Percentiles rank a stretch among this genome's conserved stretches.
phyloP scores from a whole-genome alignment of 2,329 filamentous ascomycete species.

The Hymenotorrendiella dingleyae region DNA sequence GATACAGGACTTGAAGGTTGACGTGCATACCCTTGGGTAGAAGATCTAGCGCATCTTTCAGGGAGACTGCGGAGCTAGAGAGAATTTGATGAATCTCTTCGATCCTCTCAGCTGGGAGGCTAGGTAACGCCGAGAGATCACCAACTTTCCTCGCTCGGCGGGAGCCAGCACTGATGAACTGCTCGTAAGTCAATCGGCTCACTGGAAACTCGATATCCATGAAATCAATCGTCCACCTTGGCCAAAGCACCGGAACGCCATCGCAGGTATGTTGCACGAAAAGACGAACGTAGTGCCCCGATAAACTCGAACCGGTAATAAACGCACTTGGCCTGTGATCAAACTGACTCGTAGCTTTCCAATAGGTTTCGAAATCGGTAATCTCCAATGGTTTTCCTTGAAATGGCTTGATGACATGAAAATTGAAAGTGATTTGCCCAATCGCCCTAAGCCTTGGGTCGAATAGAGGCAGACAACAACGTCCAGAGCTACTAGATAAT shows the following conservation, averaged over 20 bases:
- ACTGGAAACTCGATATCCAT: slow-evolving; percentile 77
- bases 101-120: slow-evolving; percentile 47
- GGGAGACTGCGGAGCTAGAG: slow-evolving; percentile 69
- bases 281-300: slow-evolving; percentile 88
- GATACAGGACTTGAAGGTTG: slow-evolving; percentile 89
- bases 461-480: slow-evolving; percentile 82
- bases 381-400: slow-evolving; percentile 89
- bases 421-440: slow-evolving; percentile 88
- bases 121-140: slow-evolving; percentile 39
- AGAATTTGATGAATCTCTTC: slow-evolving; percentile 66
- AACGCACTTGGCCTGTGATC: slow-evolving; percentile 80
- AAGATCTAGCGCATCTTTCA: slow-evolving; percentile 68
- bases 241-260: slow-evolving; percentile 80
- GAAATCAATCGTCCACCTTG: slow-evolving; percentile 72
- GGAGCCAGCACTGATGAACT: slow-evolving; percentile 50
- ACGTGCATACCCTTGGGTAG: slow-evolving; percentile 78
- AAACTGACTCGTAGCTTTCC: slow-evolving; percentile 94
- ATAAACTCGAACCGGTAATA: slow-evolving; percentile 90
- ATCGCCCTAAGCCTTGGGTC: slow-evolving; percentile 88
- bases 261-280: slow-evolving; percentile 91
- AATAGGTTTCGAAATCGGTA: slow-evolving; percentile 97
- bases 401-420: slow-evolving; percentile 95
- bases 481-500: slow-evolving; percentile 66
- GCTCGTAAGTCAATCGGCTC: slow-evolving; percentile 67
- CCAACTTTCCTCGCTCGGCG: slow-evolving; percentile 25